phyloP scores from a whole-genome alignment of 164 flowering plant species.

The Sedum album region DNA sequence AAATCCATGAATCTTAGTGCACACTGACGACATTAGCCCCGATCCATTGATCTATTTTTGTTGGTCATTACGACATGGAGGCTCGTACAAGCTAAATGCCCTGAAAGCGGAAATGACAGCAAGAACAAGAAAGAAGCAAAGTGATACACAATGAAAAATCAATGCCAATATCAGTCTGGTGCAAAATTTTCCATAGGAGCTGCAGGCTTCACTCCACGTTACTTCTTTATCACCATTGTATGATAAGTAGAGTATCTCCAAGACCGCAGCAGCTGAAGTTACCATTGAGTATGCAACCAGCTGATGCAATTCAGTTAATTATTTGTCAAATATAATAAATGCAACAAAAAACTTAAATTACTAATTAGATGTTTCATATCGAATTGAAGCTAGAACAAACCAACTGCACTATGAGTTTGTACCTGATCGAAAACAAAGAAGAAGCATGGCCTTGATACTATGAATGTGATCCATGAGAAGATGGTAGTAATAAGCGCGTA shows the following conservation, averaged over 20 bases:
- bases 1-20: too few species aligned
- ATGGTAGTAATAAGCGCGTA: slow-evolving; percentile 55
- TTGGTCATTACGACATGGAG: slow-evolving; percentile 35
- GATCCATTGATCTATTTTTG: too few species aligned
- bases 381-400: too few species aligned
- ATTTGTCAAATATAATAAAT: neutral
- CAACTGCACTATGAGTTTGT: too few species aligned
- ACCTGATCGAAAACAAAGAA: slow-evolving; percentile 96
- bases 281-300: slow-evolving; percentile 65
- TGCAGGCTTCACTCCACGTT: slow-evolving; percentile 89
- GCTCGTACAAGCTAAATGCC: slow-evolving; percentile 47
- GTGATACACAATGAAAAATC: slow-evolving; percentile 50
- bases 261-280: slow-evolving; percentile 56
- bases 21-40: too few species aligned
- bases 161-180: too few species aligned
- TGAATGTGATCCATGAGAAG: slow-evolving; percentile 43
- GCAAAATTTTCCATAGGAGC: slow-evolving; percentile 62
- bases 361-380: too few species aligned
- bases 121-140: slow-evolving; percentile 50
- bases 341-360: too few species aligned
- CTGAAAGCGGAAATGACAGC: slow-evolving; percentile 70
- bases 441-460: slow-evolving; percentile 56
- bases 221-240: slow-evolving; percentile 61
- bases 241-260: slow-evolving; percentile 50
- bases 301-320: slow-evolving; percentile 35